These are phyloP conservation scores for Microthyrium microscopicum DNA, from an alignment of 2,329 filamentous ascomycete species.

Conservation along the genomic window DNA sequence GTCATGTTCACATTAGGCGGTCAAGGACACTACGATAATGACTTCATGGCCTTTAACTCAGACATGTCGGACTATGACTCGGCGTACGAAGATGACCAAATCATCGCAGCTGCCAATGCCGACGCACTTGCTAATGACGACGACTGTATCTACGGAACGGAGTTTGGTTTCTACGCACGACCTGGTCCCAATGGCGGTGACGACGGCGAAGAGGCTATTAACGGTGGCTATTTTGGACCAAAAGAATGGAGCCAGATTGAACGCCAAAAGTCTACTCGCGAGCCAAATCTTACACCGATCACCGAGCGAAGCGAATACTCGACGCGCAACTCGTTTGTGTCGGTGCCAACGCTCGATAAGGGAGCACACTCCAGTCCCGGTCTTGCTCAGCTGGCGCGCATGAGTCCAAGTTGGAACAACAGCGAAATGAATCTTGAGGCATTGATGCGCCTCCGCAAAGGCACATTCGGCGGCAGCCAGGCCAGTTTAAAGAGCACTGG, in stretches of 20 bases:
- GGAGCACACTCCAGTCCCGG: conserved; percentile 42
- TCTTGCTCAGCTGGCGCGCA: conserved; percentile 57
- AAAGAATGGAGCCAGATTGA: conserved; percentile 20
- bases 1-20: conserved; percentile 12
- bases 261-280: conserved; percentile 28
- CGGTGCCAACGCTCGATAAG: background rate
- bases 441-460: conserved; percentile 54
- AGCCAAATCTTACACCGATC: conserved; percentile 89
- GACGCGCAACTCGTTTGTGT: conserved; percentile 80
- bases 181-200: conserved; percentile 14
- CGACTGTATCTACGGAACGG: conserved; percentile 87
- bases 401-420: conserved; percentile 26
- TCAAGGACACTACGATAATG: conserved; percentile 30
- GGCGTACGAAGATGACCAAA: conserved; percentile 52
- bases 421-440: conserved; percentile 58
- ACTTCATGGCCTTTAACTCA: conserved; percentile 12
- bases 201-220: conserved; percentile 43
- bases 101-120: conserved; percentile 90
- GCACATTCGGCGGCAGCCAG: conserved; percentile 69
- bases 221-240: conserved; percentile 80
- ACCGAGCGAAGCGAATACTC: conserved; percentile 94
- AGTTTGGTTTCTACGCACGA: conserved; percentile 85
- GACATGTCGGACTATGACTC: conserved; percentile 32
- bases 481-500: conserved; percentile 44
- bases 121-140: conserved; percentile 82